Percentiles rank a stretch among this genome's conserved stretches.
phyloP scores from a whole-genome alignment of 306 rosid genomes.

The Inga leiocalycina region DNA sequence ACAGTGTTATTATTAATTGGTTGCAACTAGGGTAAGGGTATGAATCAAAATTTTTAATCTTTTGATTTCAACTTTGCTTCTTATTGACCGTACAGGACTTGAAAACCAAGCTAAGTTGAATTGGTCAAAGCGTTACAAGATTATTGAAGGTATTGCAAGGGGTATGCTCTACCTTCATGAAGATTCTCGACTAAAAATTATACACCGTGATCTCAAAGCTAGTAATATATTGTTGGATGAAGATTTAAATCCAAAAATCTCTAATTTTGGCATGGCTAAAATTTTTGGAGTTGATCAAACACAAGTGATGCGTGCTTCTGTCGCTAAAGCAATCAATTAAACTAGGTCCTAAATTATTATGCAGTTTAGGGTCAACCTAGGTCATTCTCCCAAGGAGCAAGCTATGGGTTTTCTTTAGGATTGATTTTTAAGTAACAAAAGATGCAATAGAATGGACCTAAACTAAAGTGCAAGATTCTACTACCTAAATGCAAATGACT shows the following conservation, averaged over 20 bases:
- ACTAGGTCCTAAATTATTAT: too few species aligned
- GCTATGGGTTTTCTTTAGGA: too few species aligned
- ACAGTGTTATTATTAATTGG: too few species aligned
- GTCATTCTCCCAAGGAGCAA: too few species aligned
- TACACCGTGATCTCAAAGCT: neutral
- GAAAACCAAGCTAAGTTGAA: neutral
- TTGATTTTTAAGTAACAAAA: too few species aligned
- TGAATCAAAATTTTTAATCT: too few species aligned
- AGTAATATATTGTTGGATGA: neutral
- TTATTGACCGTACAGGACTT: neutral
- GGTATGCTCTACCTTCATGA: neutral
- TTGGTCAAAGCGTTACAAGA: neutral
- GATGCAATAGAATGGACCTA: too few species aligned
- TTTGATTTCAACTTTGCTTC: neutral
- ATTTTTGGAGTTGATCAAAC: neutral
- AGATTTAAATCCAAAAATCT: neutral
- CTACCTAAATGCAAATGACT: too few species aligned
- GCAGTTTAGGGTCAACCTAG: too few species aligned
- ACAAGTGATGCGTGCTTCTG: too few species aligned
- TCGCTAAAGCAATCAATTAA: too few species aligned
- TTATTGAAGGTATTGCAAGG: neutral
- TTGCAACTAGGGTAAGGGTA: neutral
- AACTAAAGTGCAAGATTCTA: too few species aligned
- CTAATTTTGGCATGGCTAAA: neutral
- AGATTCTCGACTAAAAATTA: neutral